Evolutionary conservation across 257 asterid genomes (phyloP), one percentile per base, ranked within the genome.

Genomic region (Fraxinus pennsylvanica): DNA sequence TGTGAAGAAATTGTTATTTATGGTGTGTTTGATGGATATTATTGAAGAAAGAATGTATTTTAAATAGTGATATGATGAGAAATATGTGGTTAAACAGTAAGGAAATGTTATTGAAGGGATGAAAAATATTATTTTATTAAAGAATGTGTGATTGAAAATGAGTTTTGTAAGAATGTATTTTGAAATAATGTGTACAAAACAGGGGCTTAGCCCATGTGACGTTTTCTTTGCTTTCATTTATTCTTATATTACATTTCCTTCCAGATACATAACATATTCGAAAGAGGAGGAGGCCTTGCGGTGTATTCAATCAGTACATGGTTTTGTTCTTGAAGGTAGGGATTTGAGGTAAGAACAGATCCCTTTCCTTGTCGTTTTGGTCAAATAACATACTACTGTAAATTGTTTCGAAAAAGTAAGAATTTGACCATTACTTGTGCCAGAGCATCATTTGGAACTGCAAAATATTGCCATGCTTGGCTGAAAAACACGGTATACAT

Each of bases 371-470:
- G 33, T 29, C 75, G 45, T 72, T 43, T 10, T 69, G 21, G 66
- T 70, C 59, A 30, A 52, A 32, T 22, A 78, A 9, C 25, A 50
- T 8, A 9, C 39, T 41, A 35, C 36, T 65, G 41, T 61, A 66
- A 54, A 73, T 59, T 25, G 21, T 38, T 74, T 74, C 38, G 15
- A 33, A 73, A 27, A 67, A 52, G 68, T 75, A 70, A 63, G 45
- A 71, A 71, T n/a, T 85, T 73, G 65, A 73, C 52, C 67, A 39
- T 82, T 76, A n/a, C 81, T 82, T 84, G 57, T 82, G 89, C 94
- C 96, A 95, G 99, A 86, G 99, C 99, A 79, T 95, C 98, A 21
- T 95, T 95, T 84, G 99, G 99, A 85, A 95, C 99, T 82, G 98
- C 99, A 80, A 94, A 94, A 83, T 94, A 94, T 80, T 94, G 97